A percentile compares a stretch with the other conserved stretches of the same genome.
Evolutionary conservation across 805 yeast genomes (phyloP).

Genomic region (Metschnikowia picachoensis): DNA sequence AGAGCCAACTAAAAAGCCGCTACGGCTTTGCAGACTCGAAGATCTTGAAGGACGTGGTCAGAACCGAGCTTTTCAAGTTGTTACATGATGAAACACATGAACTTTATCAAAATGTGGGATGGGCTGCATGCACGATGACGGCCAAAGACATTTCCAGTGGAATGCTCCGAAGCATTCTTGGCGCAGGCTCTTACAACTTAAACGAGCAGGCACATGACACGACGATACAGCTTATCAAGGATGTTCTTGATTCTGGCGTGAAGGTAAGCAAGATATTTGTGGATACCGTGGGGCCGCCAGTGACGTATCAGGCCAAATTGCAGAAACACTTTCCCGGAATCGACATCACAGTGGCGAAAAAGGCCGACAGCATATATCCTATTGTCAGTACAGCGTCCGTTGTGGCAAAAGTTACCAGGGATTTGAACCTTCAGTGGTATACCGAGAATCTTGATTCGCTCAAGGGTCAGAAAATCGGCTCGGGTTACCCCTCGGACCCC

Average conservation of each 20-base stretch:
- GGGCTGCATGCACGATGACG: slow-evolving; percentile 81
- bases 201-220: slow-evolving; percentile 97
- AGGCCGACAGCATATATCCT: slow-evolving; percentile 91
- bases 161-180: slow-evolving; percentile 62
- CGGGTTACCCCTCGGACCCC: slow-evolving; percentile 95
- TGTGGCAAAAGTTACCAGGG: slow-evolving; percentile 95
- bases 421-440: slow-evolving; percentile 46
- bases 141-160: slow-evolving; percentile 85
- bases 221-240: slow-evolving; percentile 73
- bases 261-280: slow-evolving; percentile 71
- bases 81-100: slow-evolving; percentile 49
- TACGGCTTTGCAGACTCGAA: slow-evolving; percentile 94
- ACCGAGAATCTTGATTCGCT: slow-evolving; percentile 24
- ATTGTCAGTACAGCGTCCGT: slow-evolving; percentile 93
- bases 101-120: slow-evolving; percentile 64
- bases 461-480: slow-evolving; percentile 53
- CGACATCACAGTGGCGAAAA: slow-evolving; percentile 80
- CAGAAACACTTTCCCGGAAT: slow-evolving; percentile 63
- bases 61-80: slow-evolving; percentile 57
- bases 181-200: slow-evolving; percentile 61
- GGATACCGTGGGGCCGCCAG: slow-evolving; percentile 97
- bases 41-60: slow-evolving; percentile 66
- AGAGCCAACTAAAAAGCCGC: slow-evolving; percentile 41
- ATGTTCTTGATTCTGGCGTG: slow-evolving; percentile 58
- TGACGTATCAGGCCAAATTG: slow-evolving; percentile 72